Base-by-base conservation (phyloP, 139 green algal genomes). In the Haematococcus sp. region DNA sequence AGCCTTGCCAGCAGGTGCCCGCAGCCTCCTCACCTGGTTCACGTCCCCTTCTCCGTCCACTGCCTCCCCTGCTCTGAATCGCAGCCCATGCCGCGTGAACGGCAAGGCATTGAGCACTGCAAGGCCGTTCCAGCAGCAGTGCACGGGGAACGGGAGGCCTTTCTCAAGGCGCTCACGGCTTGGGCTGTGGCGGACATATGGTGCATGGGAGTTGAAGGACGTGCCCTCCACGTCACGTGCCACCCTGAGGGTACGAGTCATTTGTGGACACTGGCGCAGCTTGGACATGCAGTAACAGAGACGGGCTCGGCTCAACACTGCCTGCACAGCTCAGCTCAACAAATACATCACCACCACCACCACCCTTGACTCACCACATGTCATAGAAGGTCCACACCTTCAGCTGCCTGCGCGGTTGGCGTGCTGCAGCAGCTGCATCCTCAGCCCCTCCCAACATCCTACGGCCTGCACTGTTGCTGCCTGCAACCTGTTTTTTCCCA, bases 111-210 rank as follows among this genome's bases (percentile, higher is more conserved):
- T 61, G 40, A 91, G 74, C 20, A 85, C 64, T 13, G 75, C 83
- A 5, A 92, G 65, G 25, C 87, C 87, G 69, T 91, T 92, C 86
- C 86, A 91, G 75, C 86, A 91, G 80, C 86, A 90, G 25, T 76
- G 67, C 33, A 77, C 83, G 15, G 81, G 79, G 34, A 89, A 72
- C 1, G 86, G 82, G 35, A 78, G 66, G 23, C 86, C 86, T 9
- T 35, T 65, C 23, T 32, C 23, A 17, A 90, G 68, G 52, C 75
- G 60, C 46, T 22, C 55, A 4, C 32, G 3, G 44, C 51, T 73
- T 25, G 56, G 44, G 9, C 32, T 5, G 63, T 81, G 56, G 25
- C 19, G 28, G 2, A 84, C 40, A 56, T 74, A 87, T 1, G 81
- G 81, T 3, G 28, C 43, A 30, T 20, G 51, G 63, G 83, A 84